Percentiles rank a stretch among this genome's conserved stretches.
Evolutionary conservation across 306 rosid genomes (phyloP).

Genomic region (Glycine latifolia): DNA sequence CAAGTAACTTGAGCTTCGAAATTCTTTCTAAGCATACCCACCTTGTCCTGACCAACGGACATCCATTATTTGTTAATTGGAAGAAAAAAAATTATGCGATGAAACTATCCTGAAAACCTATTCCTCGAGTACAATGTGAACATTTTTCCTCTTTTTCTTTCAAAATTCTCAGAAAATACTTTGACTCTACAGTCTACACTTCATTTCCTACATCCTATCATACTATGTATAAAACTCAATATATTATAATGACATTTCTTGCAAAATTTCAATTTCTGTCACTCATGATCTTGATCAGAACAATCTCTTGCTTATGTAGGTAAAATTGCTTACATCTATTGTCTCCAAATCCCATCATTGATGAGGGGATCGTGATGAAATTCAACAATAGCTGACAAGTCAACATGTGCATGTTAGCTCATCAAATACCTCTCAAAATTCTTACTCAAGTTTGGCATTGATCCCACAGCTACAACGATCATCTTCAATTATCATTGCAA

Average conservation of each 20-base stretch:
- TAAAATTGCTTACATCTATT: background rate
- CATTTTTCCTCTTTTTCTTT: too few species aligned
- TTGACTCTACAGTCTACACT: too few species aligned
- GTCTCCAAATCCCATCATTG: background rate
- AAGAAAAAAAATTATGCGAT: too few species aligned
- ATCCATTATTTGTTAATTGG: too few species aligned
- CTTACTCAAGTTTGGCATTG: slow-evolving; percentile 11
- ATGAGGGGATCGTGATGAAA: background rate
- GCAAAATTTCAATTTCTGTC: background rate
- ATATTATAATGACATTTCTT: background rate
- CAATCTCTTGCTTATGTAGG: background rate
- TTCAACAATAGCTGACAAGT: slow-evolving; percentile 4
- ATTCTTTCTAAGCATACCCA: too few species aligned
- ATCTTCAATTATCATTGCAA: slow-evolving; percentile 4
- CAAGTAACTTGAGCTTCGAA: too few species aligned
- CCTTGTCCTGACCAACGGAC: too few species aligned
- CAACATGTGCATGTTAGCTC: background rate
- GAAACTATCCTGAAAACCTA: too few species aligned
- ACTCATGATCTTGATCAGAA: background rate
- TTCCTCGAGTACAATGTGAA: too few species aligned
- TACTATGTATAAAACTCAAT: too few species aligned
- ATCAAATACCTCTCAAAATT: background rate
- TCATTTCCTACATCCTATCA: too few species aligned
- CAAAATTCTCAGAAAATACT: too few species aligned
- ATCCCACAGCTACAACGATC: background rate